phyloP scores from a whole-genome alignment of 192 early-diverging fungal species.

The Coemansia biformis region DNA sequence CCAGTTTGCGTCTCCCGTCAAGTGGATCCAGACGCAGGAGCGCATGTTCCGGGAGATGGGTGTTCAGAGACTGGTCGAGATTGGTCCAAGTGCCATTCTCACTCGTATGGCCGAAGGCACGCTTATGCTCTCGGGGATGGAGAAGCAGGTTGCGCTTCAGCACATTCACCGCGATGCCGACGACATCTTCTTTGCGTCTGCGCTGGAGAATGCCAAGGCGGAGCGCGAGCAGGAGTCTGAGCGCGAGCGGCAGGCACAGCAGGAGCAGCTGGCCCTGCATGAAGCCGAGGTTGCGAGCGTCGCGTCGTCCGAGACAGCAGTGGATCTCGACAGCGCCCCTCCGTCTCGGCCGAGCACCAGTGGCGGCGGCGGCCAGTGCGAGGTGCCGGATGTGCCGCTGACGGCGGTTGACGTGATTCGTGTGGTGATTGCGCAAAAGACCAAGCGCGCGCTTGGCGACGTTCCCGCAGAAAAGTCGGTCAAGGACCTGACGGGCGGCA shows the following conservation, averaged over 20 bases:
- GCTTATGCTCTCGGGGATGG: slow-evolving; percentile 57
- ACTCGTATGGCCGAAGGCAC: slow-evolving; percentile 88
- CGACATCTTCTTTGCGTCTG: slow-evolving; percentile 47
- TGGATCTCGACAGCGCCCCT: neutral
- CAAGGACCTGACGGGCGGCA: slow-evolving; percentile 88
- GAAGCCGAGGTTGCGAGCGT: neutral
- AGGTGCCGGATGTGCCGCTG: slow-evolving; percentile 68
- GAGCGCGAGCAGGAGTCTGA: slow-evolving; percentile 75
- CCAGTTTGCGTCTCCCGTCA: slow-evolving; percentile 92
- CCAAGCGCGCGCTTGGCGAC: slow-evolving; percentile 74
- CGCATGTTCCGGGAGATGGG: slow-evolving; percentile 71
- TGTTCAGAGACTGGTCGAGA: slow-evolving; percentile 81
- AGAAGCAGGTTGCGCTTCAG: slow-evolving; percentile 14
- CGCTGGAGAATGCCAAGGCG: slow-evolving; percentile 56
- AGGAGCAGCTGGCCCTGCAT: slow-evolving; percentile 5
- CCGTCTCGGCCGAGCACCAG: neutral
- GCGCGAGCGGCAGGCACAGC: slow-evolving; percentile 61
- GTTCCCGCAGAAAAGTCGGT: slow-evolving; percentile 55
- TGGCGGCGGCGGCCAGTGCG: slow-evolving; percentile 8
- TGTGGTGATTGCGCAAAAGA: slow-evolving; percentile 83
- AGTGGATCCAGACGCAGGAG: slow-evolving; percentile 96
- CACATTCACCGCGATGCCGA: slow-evolving; percentile 24
- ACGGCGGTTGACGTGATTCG: slow-evolving; percentile 75
- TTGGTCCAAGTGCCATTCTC: slow-evolving; percentile 86
- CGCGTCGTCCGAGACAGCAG: too few relatives aligned